Conservation (phyloP, 2,329 filamentous ascomycete species). For the Venturia aucupariae region DNA sequence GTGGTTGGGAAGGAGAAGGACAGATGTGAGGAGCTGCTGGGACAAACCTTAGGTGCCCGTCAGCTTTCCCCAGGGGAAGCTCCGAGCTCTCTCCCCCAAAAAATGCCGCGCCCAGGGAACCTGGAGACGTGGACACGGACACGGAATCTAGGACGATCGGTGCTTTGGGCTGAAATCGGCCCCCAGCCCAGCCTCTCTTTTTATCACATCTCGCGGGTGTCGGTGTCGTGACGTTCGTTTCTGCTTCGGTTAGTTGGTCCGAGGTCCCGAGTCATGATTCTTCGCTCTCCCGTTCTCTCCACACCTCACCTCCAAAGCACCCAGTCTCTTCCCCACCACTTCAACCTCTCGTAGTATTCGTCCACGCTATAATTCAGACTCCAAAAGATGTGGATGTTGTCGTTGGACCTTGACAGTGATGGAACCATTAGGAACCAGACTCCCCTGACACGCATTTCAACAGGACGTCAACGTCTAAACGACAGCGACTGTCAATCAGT, state of each 20-base stretch:
- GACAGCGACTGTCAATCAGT: neutral
- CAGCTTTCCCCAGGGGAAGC: neutral
- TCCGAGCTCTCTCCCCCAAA: neutral
- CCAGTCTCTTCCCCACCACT: neutral
- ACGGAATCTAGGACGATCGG: neutral
- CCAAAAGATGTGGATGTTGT: too few species aligned
- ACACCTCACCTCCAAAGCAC: neutral
- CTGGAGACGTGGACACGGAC: neutral
- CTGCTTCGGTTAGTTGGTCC: too few species aligned
- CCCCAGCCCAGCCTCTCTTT: neutral
- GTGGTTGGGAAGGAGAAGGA: neutral
- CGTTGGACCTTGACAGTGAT: too few species aligned
- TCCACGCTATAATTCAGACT: neutral
- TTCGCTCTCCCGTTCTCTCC: neutral
- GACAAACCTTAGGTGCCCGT: neutral
- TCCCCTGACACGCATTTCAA: neutral
- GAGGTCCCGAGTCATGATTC: neutral
- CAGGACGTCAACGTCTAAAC: neutral
- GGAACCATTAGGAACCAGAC: neutral
- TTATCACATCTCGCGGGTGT: too few species aligned
- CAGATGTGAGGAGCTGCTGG: neutral
- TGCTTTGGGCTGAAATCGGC: neutral
- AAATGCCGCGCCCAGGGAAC: neutral
- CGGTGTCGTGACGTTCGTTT: neutral
- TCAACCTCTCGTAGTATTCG: neutral